Conservation (phyloP, 495 filamentous ascomycete species). For the Podospora pseudopauciseta region DNA sequence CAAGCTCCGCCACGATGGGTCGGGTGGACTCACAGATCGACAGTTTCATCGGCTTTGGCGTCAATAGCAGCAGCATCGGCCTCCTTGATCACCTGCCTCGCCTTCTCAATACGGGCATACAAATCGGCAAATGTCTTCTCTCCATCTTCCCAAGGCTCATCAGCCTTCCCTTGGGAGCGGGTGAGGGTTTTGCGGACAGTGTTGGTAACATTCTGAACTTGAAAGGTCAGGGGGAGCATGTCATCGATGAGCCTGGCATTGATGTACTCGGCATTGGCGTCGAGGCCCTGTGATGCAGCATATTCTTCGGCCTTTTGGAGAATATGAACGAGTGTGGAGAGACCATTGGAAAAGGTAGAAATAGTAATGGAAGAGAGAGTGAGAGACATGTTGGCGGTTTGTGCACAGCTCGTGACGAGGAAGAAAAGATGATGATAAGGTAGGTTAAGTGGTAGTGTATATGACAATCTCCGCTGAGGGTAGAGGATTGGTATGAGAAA, state of each 20-base stretch:
- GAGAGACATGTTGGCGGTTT: neutral
- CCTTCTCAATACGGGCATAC: conserved; percentile 20
- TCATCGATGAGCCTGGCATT: conserved; percentile 35
- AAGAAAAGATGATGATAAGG: neutral
- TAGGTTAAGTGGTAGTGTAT: neutral
- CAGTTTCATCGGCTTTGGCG: conserved; percentile 29
- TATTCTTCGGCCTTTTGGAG: conserved; percentile 29
- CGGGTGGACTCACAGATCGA: conserved; percentile 17
- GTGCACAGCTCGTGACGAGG: neutral
- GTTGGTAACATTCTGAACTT: conserved; percentile 38
- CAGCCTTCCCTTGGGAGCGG: conserved; percentile 33
- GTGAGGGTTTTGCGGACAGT: conserved; percentile 40
- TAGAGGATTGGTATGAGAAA: no score
- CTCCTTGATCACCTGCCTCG: conserved; percentile 24
- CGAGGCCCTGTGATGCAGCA: conserved; percentile 22
- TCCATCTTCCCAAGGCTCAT: conserved; percentile 26
- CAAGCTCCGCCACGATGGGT: neutral
- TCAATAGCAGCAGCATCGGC: conserved; percentile 38
- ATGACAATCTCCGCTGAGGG: neutral
- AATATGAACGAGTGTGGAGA: conserved; percentile 19
- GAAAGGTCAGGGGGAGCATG: conserved; percentile 49
- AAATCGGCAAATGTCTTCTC: conserved; percentile 17
- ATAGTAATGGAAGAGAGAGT: neutral
- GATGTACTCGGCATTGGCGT: conserved; percentile 25
- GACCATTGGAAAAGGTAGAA: conserved; percentile 1